Evolutionary conservation across 202 grass and related monocot species (phyloP).

Genomic region (Eragrostis tef): DNA sequence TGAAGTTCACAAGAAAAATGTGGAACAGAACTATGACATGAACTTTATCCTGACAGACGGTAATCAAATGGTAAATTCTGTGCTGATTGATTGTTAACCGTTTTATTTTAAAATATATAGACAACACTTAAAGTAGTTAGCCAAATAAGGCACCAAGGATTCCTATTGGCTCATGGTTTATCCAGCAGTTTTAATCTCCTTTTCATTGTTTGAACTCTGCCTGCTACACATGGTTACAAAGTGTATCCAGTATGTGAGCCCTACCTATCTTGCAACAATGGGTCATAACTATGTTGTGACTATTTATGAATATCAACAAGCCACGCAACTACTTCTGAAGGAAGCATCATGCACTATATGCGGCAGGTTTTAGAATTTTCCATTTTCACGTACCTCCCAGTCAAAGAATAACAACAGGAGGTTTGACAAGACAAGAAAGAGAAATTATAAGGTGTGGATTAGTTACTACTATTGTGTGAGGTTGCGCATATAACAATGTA

Average conservation of each 20-base stretch:
- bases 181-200: conserved; percentile 12
- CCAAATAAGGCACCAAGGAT: conserved; percentile 17
- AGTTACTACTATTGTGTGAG: background rate
- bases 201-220: conserved; percentile 11
- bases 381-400: background rate
- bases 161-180: background rate
- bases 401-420: background rate
- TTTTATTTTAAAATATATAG: conserved; percentile 38
- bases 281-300: no score
- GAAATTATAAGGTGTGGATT: background rate
- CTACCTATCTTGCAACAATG: no score
- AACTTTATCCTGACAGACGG: conserved; percentile 22
- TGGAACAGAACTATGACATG: conserved; percentile 26
- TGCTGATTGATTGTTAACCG: conserved; percentile 15
- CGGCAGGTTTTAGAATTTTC: background rate
- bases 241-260: background rate
- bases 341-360: conserved; percentile 8
- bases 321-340: background rate
- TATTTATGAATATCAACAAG: background rate
- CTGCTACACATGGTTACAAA: conserved; percentile 21
- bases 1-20: background rate
- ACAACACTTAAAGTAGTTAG: background rate
- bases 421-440: no score
- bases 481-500: conserved; percentile 14
- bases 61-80: conserved; percentile 23